phyloP scores from a whole-genome alignment of 2,329 filamentous ascomycete genomes.

The Ophiosphaerella herpotricha region DNA sequence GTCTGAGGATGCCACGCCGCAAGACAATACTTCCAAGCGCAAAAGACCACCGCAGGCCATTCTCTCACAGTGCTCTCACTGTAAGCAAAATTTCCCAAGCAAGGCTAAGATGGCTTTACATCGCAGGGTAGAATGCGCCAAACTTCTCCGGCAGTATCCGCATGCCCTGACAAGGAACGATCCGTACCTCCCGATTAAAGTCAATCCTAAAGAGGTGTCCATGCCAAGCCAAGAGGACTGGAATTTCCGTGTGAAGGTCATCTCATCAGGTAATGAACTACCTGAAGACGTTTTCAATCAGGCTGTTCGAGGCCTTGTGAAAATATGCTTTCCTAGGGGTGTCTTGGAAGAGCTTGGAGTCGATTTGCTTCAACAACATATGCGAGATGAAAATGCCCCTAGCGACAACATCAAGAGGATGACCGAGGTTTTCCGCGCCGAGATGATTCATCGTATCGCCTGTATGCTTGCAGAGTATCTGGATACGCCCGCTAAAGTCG shows the following conservation, averaged over 20 bases:
- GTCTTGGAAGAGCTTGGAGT: conserved; percentile 28
- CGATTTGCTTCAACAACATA: conserved; percentile 23
- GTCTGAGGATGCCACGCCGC: neutral
- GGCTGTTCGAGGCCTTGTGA: conserved; percentile 29
- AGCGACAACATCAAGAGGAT: conserved; percentile 21
- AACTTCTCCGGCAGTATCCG: neutral
- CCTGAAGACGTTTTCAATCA: conserved; percentile 26
- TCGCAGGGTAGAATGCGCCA: no score
- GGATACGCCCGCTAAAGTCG: conserved; percentile 17
- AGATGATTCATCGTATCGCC: conserved; percentile 25
- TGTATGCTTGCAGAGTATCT: conserved; percentile 27
- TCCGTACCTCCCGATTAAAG: conserved; percentile 2
- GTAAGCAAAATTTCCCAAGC: no score
- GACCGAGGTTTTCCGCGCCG: conserved; percentile 12
- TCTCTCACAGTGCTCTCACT: no score
- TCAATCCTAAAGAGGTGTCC: neutral
- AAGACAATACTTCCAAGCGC: neutral
- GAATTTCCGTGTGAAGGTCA: conserved; percentile 28
- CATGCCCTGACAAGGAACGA: conserved; percentile 1
- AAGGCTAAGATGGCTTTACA: no score
- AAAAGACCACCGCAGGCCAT: no score
- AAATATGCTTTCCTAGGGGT: conserved; percentile 33
- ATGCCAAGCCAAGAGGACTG: conserved; percentile 26
- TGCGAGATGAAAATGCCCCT: conserved; percentile 21
- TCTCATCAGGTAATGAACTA: conserved; percentile 13